These are phyloP conservation scores for Flaveria brownii DNA, from an alignment of 129 eudicot genomes.

Conservation along the genomic window DNA sequence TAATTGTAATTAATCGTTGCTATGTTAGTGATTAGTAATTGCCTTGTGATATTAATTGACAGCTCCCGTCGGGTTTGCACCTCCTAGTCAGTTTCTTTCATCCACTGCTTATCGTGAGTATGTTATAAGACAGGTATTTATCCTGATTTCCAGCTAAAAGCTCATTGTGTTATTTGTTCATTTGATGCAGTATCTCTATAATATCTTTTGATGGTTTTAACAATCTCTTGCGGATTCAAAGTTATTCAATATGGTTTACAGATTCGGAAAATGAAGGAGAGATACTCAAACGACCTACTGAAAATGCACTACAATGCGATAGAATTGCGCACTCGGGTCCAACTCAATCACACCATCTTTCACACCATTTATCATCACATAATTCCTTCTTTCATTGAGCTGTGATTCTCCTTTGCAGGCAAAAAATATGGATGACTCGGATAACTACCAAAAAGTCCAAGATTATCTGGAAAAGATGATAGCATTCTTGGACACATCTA, in stretches of 20 bases:
- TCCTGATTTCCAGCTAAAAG: background rate
- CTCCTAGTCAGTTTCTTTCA: slow-evolving; percentile 13
- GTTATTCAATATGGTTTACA: slow-evolving; percentile 25
- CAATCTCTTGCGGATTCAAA: background rate
- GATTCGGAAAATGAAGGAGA: slow-evolving; percentile 14
- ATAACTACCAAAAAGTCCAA: slow-evolving; percentile 9
- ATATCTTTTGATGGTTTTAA: background rate
- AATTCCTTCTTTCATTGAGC: slow-evolving; percentile 5
- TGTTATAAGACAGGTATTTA: slow-evolving; percentile 35
- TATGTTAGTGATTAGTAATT: slow-evolving; percentile 11
- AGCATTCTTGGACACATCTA: slow-evolving; percentile 18
- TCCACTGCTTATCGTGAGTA: slow-evolving; percentile 15
- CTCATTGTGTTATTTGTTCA: background rate
- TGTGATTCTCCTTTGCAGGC: slow-evolving; percentile 27
- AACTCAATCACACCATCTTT: slow-evolving; percentile 18
- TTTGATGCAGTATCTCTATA: background rate
- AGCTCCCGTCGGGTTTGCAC: slow-evolving; percentile 19
- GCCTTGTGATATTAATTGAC: slow-evolving; percentile 5
- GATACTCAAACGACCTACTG: slow-evolving; percentile 5
- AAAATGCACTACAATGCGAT: slow-evolving; percentile 11
- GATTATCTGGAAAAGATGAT: slow-evolving; percentile 24
- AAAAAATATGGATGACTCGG: background rate
- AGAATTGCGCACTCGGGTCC: slow-evolving; percentile 18
- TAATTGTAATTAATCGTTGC: background rate
- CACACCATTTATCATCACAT: background rate